phyloP scores from a whole-genome alignment of 2,329 filamentous ascomycete genomes.

The Myriosclerotinia duriaeana region DNA sequence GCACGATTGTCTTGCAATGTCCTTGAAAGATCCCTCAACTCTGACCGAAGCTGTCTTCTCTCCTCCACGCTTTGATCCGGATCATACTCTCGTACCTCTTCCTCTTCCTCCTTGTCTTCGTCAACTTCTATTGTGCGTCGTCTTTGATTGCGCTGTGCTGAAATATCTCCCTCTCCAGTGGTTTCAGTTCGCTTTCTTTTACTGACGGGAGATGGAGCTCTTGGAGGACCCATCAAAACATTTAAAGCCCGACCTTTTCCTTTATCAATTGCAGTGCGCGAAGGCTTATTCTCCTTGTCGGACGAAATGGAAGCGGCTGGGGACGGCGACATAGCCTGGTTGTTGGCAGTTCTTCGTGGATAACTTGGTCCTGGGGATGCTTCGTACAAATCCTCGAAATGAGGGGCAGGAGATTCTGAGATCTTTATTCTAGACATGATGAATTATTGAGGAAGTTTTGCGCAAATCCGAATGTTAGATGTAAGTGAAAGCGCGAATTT shows the following conservation, averaged over 20 bases:
- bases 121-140: slow-evolving; percentile 39
- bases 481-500: neutral
- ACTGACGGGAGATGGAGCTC: slow-evolving; percentile 23
- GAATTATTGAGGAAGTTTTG: slow-evolving; percentile 24
- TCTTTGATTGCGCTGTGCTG: slow-evolving; percentile 31
- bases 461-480: neutral
- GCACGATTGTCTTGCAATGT: slow-evolving; percentile 63
- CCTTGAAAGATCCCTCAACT: slow-evolving; percentile 66
- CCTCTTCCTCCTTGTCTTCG: slow-evolving; percentile 38
- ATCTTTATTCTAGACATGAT: slow-evolving; percentile 30
- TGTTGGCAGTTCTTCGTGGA: slow-evolving; percentile 27
- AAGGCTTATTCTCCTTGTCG: slow-evolving; percentile 50
- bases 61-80: slow-evolving; percentile 78
- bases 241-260: slow-evolving; percentile 42
- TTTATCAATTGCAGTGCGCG: slow-evolving; percentile 42
- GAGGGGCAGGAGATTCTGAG: slow-evolving; percentile 36
- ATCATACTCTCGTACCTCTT: slow-evolving; percentile 61
- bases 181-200: slow-evolving; percentile 37
- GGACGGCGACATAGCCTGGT: slow-evolving; percentile 34
- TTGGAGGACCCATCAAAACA: slow-evolving; percentile 42
- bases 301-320: slow-evolving; percentile 44
- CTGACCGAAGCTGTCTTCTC: slow-evolving; percentile 68
- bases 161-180: slow-evolving; percentile 26
- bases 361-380: slow-evolving; percentile 37
- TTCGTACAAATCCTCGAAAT: slow-evolving; percentile 37